phyloP scores from a whole-genome alignment of 495 filamentous ascomycete species.

The Oleoguttula mirabilis region DNA sequence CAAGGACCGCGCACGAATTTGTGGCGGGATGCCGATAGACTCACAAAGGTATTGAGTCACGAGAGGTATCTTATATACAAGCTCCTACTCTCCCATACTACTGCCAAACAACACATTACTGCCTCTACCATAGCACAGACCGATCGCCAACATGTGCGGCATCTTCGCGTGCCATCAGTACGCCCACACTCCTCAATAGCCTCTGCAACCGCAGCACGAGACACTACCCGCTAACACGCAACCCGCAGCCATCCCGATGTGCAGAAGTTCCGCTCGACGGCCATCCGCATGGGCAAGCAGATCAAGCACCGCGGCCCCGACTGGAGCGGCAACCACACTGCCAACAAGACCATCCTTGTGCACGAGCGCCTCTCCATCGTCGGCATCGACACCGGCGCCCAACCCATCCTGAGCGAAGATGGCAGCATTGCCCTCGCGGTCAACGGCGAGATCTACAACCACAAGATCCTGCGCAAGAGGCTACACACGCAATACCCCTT shows the following conservation, averaged over 20 bases:
- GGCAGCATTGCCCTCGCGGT: slow-evolving; percentile 80
- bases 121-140: no score
- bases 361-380: slow-evolving; percentile 97
- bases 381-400: slow-evolving; percentile 90
- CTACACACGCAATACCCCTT: slow-evolving; percentile 75
- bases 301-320: slow-evolving; percentile 94
- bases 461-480: slow-evolving; percentile 77
- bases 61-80: no score
- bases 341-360: slow-evolving; percentile 84
- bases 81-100: no score
- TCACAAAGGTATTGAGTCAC: no score
- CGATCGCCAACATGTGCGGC: slow-evolving; percentile 40
- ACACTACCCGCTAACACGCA: slow-evolving; percentile 23
- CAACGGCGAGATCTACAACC: slow-evolving; percentile 99
- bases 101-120: no score
- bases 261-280: slow-evolving; percentile 89
- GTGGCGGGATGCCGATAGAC: no score
- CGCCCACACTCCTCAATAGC: slow-evolving; percentile 23
- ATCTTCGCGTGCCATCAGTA: slow-evolving; percentile 94
- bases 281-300: slow-evolving; percentile 91
- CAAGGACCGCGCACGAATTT: no score
- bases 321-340: slow-evolving; percentile 91
- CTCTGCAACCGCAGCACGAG: slow-evolving; percentile 8
- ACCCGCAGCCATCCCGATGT: slow-evolving; percentile 76
- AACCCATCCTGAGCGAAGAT: slow-evolving; percentile 87